A percentile compares a stretch with the other conserved stretches of the same genome.
Evolutionary conservation across 306 rosid genomes (phyloP).

Genomic region (Arachis hypogaea): DNA sequence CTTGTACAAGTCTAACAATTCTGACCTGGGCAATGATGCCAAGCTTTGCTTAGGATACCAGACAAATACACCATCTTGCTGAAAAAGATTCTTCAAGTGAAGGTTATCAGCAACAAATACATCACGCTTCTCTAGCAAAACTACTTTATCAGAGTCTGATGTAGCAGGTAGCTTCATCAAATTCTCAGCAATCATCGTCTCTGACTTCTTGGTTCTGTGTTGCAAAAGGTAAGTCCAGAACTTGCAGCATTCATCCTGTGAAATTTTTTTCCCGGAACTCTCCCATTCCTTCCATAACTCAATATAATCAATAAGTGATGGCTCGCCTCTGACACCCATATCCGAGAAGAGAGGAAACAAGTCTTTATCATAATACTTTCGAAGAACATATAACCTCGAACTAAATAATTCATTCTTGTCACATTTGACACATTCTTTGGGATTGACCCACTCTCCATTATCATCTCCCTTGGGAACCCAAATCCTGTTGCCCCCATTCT

Average conservation of each 20-base stretch:
- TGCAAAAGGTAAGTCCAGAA: conserved; percentile 55
- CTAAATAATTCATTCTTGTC: conserved; percentile 58
- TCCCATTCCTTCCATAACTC: conserved; percentile 69
- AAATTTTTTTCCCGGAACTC: conserved; percentile 37
- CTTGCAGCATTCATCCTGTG: conserved; percentile 52
- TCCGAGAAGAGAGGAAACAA: conserved; percentile 53
- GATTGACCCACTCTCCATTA: conserved; percentile 48
- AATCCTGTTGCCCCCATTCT: conserved; percentile 42
- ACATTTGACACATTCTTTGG: conserved; percentile 51
- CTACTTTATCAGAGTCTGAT: conserved; percentile 39
- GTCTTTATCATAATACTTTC: conserved; percentile 38
- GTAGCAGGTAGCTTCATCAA: conserved; percentile 54
- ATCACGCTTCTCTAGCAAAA: conserved; percentile 46
- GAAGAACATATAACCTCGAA: conserved; percentile 46
- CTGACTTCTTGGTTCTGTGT: conserved; percentile 36
- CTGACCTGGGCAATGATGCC: conserved; percentile 42
- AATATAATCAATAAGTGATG: conserved; percentile 53
- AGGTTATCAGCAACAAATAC: conserved; percentile 68
- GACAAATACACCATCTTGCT: conserved; percentile 47
- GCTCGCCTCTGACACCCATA: conserved; percentile 46
- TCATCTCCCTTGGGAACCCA: conserved; percentile 53
- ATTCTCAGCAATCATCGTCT: conserved; percentile 43
- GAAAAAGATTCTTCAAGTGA: conserved; percentile 57
- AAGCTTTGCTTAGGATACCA: conserved; percentile 61
- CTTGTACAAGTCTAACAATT: conserved; percentile 52